Evolutionary conservation across 1,139 yeast genomes (phyloP), one percentile per base, ranked within the genome.

Genomic region (Geotrichum cucujoidarum): DNA sequence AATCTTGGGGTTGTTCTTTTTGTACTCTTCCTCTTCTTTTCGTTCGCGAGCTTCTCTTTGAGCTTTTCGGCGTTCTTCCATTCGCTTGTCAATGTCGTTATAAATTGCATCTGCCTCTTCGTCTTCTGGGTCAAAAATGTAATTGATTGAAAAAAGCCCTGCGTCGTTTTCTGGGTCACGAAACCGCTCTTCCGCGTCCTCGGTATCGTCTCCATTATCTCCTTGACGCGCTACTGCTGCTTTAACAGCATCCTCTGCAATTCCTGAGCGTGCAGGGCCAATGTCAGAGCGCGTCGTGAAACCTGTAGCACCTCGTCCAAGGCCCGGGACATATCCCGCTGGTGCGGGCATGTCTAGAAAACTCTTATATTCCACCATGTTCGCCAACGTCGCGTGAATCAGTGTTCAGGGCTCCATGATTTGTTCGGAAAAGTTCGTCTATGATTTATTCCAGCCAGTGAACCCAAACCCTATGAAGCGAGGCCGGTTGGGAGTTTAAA

Each of bases 261-360:
- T 60, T 5, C 67, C 69, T 21, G 69, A 62, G 32, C 69, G 63
- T 1, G 74, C 72, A 1, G 75, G 71, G 1, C 83, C 85, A n/a
- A 83, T 68, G 56, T 84, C 95, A 1, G 92, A 85, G 52, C 88
- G 76, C 0, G 95, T 86, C 0, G 92, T 80, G 64, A 90, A 90
- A 1, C 97, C 97, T 0, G 87, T 78, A 1, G 97, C 98, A 16
- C 98, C 98, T 61, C 98, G 73, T 0, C 97, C 98, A 7, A 89
- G 69, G 29, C 98, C 98, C 1, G 97, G 85, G 34, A 89, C 77
- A 62, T 92, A 92, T 5, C 95, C 95, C 2, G 83, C 78, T 0
- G 98, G 98, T 0, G 97, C 83, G 54, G 83, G 81, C 69, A 85
- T 89, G 60, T 84, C 90, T 48, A 92, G 72, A 65, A 92, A 92